Percentiles rank a stretch among this genome's conserved stretches.
Evolutionary conservation across 75 land plant genomes (phyloP).

Genomic region (Selaginella moellendorffii): DNA sequence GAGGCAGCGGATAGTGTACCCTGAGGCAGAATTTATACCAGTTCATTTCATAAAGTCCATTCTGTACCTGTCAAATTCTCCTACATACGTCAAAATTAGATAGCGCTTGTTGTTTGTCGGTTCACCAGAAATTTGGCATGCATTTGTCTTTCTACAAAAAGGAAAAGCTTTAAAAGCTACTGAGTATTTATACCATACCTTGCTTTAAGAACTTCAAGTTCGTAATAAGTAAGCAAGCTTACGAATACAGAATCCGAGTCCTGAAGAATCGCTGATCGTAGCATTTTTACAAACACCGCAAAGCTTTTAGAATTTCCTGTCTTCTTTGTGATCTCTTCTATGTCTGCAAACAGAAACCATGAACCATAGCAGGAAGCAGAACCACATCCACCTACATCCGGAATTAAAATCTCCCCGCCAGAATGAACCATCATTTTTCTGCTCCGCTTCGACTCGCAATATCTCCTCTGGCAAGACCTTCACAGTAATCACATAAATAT

Average conservation of each 20-base stretch:
- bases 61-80: slow-evolving; percentile 27
- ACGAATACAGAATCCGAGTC: slow-evolving; percentile 25
- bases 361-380: neutral
- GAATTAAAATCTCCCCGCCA: slow-evolving; percentile 28
- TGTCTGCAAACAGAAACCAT: slow-evolving; percentile 12
- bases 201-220: slow-evolving; percentile 21
- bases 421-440: slow-evolving; percentile 19
- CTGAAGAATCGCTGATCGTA: slow-evolving; percentile 21
- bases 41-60: neutral
- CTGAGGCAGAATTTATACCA: slow-evolving; percentile 7
- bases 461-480: slow-evolving; percentile 5
- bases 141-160: slow-evolving; percentile 12
- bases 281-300: slow-evolving; percentile 26
- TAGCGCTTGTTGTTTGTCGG: slow-evolving; percentile 23
- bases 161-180: slow-evolving; percentile 3
- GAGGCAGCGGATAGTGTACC: slow-evolving; percentile 26
- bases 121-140: neutral
- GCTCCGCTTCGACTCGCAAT: slow-evolving; percentile 27
- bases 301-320: slow-evolving; percentile 26
- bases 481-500: slow-evolving; percentile 16
- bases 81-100: slow-evolving; percentile 26
- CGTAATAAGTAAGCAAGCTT: slow-evolving; percentile 23
- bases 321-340: slow-evolving; percentile 26
- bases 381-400: slow-evolving; percentile 9
- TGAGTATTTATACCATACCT: slow-evolving; percentile 1